These are phyloP conservation scores for Calophaca sinica DNA, from an alignment of 306 rosid species.

Conservation along the genomic window DNA sequence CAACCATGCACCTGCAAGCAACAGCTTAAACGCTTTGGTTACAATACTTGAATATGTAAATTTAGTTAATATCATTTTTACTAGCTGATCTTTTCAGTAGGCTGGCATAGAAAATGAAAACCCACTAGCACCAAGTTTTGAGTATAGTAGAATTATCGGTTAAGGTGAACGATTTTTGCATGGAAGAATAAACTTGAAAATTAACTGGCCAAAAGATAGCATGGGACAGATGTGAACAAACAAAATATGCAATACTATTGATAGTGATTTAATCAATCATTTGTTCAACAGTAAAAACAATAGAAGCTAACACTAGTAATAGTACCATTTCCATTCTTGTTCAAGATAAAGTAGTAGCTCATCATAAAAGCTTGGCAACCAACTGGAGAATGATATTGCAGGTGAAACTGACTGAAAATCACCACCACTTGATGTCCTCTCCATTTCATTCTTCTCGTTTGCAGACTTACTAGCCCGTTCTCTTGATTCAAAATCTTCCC, in stretches of 20 bases:
- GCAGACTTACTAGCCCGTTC: constrained; percentile 64
- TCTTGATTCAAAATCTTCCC: constrained; percentile 87
- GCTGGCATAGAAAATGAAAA: constrained; percentile 24
- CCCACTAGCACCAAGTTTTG: constrained; percentile 29
- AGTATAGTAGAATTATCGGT: constrained; percentile 1
- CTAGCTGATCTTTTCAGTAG: constrained; percentile 25
- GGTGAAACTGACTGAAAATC: constrained; percentile 63
- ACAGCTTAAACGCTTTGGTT: constrained; percentile 38
- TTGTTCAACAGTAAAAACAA: constrained; percentile 26
- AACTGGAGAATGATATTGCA: constrained; percentile 70
- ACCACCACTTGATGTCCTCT: constrained; percentile 57
- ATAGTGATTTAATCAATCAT: constrained; percentile 21
- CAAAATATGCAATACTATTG: background rate
- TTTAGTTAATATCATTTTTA: constrained; percentile 26
- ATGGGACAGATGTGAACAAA: background rate
- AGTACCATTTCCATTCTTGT: constrained; percentile 99
- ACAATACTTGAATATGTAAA: constrained; percentile 19
- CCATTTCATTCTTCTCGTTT: constrained; percentile 68
- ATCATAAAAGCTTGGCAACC: constrained; percentile 94
- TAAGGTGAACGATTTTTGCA: constrained; percentile 30
- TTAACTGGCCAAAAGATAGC: background rate
- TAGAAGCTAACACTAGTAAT: constrained; percentile 38
- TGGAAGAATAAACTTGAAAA: constrained; percentile 30
- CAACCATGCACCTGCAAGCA: constrained; percentile 83
- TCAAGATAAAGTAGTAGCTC: constrained; percentile 96